These are phyloP conservation scores for Pleurotus platypus DNA, from an alignment of 768 basidiomycete genomes.

Conservation along the genomic window DNA sequence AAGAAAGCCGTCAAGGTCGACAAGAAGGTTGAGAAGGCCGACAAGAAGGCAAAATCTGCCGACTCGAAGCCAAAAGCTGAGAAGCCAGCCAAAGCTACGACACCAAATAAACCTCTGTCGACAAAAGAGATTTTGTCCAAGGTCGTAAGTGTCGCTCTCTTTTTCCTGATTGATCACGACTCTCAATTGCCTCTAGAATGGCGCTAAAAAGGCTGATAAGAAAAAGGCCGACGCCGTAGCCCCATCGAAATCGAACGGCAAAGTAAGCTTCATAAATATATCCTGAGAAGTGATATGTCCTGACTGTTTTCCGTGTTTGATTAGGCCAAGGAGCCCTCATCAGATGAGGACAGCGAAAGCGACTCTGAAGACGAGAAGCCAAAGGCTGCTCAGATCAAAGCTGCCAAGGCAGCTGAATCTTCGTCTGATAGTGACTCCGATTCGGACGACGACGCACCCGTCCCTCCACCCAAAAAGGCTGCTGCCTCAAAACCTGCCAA, in stretches of 20 bases:
- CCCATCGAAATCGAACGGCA: slow-evolving; percentile 9
- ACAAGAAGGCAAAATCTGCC: slow-evolving; percentile 28
- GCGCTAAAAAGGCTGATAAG: too few species aligned
- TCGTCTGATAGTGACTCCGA: slow-evolving; percentile 31
- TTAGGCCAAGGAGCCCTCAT: slow-evolving; percentile 29
- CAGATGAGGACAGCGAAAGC: slow-evolving; percentile 43
- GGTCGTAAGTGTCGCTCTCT: neutral
- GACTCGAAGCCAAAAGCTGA: slow-evolving; percentile 30
- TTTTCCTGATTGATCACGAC: neutral
- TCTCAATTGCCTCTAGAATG: too few species aligned
- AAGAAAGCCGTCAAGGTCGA: slow-evolving; percentile 42
- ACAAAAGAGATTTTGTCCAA: slow-evolving; percentile 19
- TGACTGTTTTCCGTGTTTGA: slow-evolving; percentile 15
- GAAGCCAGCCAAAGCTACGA: slow-evolving; percentile 17
- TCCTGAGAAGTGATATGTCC: slow-evolving; percentile 17
- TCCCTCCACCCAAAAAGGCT: slow-evolving; percentile 22
- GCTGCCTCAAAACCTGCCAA: slow-evolving; percentile 10
- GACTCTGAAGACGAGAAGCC: slow-evolving; percentile 54
- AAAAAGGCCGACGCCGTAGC: slow-evolving; percentile 4
- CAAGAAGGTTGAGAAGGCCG: slow-evolving; percentile 23
- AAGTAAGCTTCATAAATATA: slow-evolving; percentile 7
- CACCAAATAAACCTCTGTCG: slow-evolving; percentile 19
- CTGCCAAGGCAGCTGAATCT: slow-evolving; percentile 26
- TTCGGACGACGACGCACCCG: slow-evolving; percentile 16
- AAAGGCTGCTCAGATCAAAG: slow-evolving; percentile 50